These are phyloP conservation scores for Penicillium hordei DNA, from an alignment of 2,329 filamentous ascomycete genomes.

Conservation along the genomic window DNA sequence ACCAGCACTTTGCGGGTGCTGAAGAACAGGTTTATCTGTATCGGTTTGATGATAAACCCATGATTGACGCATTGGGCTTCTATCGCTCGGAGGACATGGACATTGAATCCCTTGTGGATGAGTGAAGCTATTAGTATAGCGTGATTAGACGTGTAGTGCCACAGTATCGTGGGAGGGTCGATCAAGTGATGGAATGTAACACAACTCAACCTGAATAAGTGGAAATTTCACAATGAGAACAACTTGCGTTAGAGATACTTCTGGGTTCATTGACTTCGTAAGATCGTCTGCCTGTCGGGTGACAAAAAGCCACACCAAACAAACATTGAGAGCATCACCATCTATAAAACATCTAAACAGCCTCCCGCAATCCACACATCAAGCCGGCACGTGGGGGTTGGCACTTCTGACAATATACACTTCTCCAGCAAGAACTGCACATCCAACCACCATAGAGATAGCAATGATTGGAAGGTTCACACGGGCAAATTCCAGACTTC, in stretches of 20 bases:
- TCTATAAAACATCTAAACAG: slow-evolving; percentile 2
- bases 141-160: neutral
- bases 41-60: slow-evolving; percentile 56
- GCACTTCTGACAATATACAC: slow-evolving; percentile 57
- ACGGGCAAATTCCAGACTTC: slow-evolving; percentile 63
- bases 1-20: slow-evolving; percentile 48
- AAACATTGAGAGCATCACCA: neutral
- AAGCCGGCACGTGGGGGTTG: slow-evolving; percentile 35
- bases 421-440: slow-evolving; percentile 61
- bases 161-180: neutral
- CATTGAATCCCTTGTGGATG: slow-evolving; percentile 35
- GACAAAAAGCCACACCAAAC: neutral
- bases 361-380: neutral
- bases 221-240: neutral
- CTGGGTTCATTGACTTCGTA: slow-evolving; percentile 5
- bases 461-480: slow-evolving; percentile 71
- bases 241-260: neutral
- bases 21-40: slow-evolving; percentile 50
- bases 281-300: neutral
- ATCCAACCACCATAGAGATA: slow-evolving; percentile 65
- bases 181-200: neutral
- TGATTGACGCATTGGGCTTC: slow-evolving; percentile 54
- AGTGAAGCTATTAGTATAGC: neutral
- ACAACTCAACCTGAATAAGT: neutral
- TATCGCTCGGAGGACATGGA: slow-evolving; percentile 47